A percentile compares a stretch with the other conserved stretches of the same genome.
Evolutionary conservation across 805 yeast species (phyloP).

Genomic region (Phaffomyces antillensis): DNA sequence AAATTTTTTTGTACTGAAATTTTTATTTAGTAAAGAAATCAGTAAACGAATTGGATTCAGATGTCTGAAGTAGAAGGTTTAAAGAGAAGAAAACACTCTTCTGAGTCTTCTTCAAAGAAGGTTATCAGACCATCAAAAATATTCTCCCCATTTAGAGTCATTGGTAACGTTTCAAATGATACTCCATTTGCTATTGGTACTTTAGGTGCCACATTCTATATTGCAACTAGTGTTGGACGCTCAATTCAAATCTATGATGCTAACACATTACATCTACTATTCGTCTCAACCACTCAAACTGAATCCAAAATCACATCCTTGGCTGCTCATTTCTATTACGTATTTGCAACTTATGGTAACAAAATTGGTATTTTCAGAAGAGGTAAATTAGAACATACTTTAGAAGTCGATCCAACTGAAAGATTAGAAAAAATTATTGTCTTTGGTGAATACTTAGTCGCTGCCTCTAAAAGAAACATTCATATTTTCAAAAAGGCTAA

Average conservation of each 20-base stretch:
- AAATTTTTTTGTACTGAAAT: background rate
- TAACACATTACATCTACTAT: constrained; percentile 72
- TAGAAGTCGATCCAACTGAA: constrained; percentile 27
- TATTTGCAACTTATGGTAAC: constrained; percentile 69
- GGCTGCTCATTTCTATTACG: constrained; percentile 76
- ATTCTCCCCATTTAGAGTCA: constrained; percentile 79
- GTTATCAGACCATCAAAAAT: constrained; percentile 40
- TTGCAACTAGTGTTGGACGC: constrained; percentile 84
- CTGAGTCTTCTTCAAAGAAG: constrained; percentile 3
- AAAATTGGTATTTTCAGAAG: constrained; percentile 74
- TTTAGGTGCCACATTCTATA: constrained; percentile 78
- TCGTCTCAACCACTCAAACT: constrained; percentile 79
- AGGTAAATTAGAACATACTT: constrained; percentile 51
- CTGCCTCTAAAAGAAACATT: constrained; percentile 40
- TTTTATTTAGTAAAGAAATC: background rate
- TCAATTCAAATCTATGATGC: constrained; percentile 93
- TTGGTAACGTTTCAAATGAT: constrained; percentile 86
- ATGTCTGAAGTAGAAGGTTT: background rate
- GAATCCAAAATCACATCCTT: constrained; percentile 61
- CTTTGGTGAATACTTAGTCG: constrained; percentile 77
- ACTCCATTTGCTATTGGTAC: constrained; percentile 85
- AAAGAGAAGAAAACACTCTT: constrained; percentile 10
- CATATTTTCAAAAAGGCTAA: constrained; percentile 47
- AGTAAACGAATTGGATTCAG: background rate
- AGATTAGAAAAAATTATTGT: constrained; percentile 44